Conservation (phyloP, 257 asterid genomes). For the Galeopsis tetrahit region DNA sequence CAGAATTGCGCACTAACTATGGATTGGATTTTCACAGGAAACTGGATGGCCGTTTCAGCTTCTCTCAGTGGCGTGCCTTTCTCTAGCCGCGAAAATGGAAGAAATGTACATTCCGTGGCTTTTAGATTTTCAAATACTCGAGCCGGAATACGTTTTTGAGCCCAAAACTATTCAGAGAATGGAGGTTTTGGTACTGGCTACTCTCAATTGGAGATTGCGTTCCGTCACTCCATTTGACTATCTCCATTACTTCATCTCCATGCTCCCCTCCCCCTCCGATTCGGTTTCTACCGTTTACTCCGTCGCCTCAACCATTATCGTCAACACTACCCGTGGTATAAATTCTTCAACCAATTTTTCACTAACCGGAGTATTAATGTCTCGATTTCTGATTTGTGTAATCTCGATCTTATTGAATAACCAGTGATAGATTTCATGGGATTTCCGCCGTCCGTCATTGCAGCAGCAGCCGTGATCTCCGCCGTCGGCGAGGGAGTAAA, state of each 20-base stretch:
- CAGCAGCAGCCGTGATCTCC: slow-evolving; percentile 59
- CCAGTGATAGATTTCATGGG: slow-evolving; percentile 51
- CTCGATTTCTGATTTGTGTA: slow-evolving; percentile 11
- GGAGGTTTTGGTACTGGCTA: slow-evolving; percentile 56
- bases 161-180: slow-evolving; percentile 52
- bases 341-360: slow-evolving; percentile 5
- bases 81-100: slow-evolving; percentile 68
- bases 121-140: slow-evolving; percentile 48
- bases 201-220: slow-evolving; percentile 57
- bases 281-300: slow-evolving; percentile 16
- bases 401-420: slow-evolving; percentile 12
- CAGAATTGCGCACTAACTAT: not conserved
- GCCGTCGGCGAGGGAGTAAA: slow-evolving; percentile 44
- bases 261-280: slow-evolving; percentile 35
- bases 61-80: slow-evolving; percentile 52
- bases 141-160: slow-evolving; percentile 41
- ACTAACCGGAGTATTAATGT: not conserved
- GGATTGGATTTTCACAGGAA: slow-evolving; percentile 21
- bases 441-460: slow-evolving; percentile 56
- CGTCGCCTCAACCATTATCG: slow-evolving; percentile 41
- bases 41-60: slow-evolving; percentile 61
- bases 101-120: slow-evolving; percentile 49
- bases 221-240: slow-evolving; percentile 65
- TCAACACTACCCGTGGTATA: slow-evolving; percentile 58
- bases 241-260: slow-evolving; percentile 52